Conservation (phyloP, 1,139 yeast genomes). For the Casaregolazyma lundiana region DNA sequence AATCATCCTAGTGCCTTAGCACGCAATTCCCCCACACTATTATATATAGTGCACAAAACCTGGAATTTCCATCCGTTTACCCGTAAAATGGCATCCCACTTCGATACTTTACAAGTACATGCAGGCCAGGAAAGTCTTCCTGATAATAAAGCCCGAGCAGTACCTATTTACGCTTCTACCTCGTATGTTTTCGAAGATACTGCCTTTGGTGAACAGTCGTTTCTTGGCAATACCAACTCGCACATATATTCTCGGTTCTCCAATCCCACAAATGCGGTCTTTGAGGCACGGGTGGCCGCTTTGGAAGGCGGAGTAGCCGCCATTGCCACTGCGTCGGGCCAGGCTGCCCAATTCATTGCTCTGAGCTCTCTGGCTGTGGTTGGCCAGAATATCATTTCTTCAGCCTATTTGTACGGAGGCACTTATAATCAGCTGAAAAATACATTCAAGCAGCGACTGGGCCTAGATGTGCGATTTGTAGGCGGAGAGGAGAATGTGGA, state of each 20-base stretch:
- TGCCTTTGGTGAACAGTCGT: conserved; percentile 85
- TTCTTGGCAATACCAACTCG: conserved; percentile 78
- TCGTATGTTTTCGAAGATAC: conserved; percentile 86
- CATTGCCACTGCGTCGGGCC: conserved; percentile 88
- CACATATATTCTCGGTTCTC: conserved; percentile 82
- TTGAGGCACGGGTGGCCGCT: conserved; percentile 89
- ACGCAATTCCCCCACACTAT: conserved; percentile 1
- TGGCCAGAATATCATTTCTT: conserved; percentile 86
- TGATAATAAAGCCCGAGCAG: conserved; percentile 69
- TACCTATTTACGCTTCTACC: conserved; percentile 67
- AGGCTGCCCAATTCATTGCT: conserved; percentile 89
- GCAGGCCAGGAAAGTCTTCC: conserved; percentile 76
- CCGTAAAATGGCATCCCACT: conserved; percentile 42
- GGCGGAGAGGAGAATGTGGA: conserved; percentile 65
- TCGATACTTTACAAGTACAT: conserved; percentile 89
- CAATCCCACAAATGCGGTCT: conserved; percentile 90
- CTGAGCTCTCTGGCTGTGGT: conserved; percentile 76
- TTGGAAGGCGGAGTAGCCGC: conserved; percentile 92
- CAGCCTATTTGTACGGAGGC: conserved; percentile 92
- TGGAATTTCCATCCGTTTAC: not conserved
- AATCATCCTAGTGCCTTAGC: too few species aligned
- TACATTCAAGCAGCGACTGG: conserved; percentile 72
- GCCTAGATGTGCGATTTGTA: conserved; percentile 80
- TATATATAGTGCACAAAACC: not conserved
- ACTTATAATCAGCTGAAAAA: conserved; percentile 94